These are phyloP conservation scores for Sugiyamaella castrensis DNA, from an alignment of 1,139 yeast genomes.

Conservation along the genomic window DNA sequence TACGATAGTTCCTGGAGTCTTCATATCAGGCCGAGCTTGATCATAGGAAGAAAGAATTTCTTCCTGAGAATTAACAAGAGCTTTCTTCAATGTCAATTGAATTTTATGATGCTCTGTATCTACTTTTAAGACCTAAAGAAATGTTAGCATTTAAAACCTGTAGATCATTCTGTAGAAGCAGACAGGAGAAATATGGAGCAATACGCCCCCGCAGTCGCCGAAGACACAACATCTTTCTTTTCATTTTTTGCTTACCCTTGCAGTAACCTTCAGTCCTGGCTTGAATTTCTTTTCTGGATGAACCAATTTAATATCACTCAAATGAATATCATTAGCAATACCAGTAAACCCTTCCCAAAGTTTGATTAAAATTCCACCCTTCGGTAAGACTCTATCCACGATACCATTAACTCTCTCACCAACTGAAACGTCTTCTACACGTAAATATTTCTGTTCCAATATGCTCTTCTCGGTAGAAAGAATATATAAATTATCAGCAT, in stretches of 20 bases:
- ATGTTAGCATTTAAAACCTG: not conserved
- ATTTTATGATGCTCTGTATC: constrained; percentile 46
- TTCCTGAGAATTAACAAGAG: constrained; percentile 67
- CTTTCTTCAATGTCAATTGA: constrained; percentile 73
- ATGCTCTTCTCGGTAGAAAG: constrained; percentile 67
- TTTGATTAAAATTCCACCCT: constrained; percentile 67
- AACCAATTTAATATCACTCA: constrained; percentile 78
- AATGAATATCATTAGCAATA: constrained; percentile 67
- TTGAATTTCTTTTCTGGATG: constrained; percentile 93
- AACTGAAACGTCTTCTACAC: constrained; percentile 66
- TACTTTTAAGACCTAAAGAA: constrained; percentile 37
- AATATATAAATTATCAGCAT: constrained; percentile 61
- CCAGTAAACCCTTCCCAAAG: constrained; percentile 69
- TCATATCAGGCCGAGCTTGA: constrained; percentile 55
- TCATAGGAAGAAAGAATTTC: constrained; percentile 54
- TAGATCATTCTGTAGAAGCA: too few species aligned
- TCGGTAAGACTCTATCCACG: constrained; percentile 62
- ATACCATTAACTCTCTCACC: constrained; percentile 57
- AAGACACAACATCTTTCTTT: not conserved
- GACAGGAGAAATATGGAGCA: too few species aligned
- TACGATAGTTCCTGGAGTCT: constrained; percentile 73
- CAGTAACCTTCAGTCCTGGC: constrained; percentile 74
- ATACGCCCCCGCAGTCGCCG: not conserved
- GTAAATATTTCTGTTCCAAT: constrained; percentile 61
- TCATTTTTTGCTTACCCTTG: constrained; percentile 46